phyloP scores from a whole-genome alignment of 2,329 filamentous ascomycete species.

The Juglanconis sp. region DNA sequence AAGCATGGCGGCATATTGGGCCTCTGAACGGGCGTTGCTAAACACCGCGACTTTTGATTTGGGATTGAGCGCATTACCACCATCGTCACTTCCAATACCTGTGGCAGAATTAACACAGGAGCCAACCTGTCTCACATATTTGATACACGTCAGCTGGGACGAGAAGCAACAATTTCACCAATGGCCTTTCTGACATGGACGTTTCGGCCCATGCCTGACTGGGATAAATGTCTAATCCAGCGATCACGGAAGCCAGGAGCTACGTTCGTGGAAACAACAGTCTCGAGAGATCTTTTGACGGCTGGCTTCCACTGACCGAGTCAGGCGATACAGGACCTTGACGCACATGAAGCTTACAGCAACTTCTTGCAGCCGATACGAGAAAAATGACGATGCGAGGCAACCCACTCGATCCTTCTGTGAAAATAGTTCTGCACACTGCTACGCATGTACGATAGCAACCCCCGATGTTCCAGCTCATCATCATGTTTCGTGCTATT shows the following conservation, averaged over 20 bases:
- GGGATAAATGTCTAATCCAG: neutral
- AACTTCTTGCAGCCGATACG: neutral
- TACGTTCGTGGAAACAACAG: neutral
- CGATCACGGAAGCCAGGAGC: neutral
- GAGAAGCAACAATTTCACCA: neutral
- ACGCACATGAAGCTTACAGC: neutral
- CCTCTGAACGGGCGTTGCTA: constrained; percentile 1
- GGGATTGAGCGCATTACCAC: neutral
- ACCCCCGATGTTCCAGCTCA: constrained; percentile 2
- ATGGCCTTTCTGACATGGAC: neutral
- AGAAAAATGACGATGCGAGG: constrained; percentile 11
- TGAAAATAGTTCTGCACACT: constrained; percentile 1
- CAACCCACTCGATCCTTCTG: neutral
- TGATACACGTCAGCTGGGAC: neutral
- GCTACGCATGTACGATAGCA: constrained; percentile 9
- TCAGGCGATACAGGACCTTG: too few species aligned
- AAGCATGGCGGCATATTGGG: constrained; percentile 6
- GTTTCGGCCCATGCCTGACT: neutral
- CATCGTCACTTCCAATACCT: neutral
- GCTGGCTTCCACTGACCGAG: neutral
- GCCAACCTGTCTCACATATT: neutral
- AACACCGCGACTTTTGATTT: neutral
- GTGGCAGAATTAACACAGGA: neutral
- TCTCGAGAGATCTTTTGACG: neutral
- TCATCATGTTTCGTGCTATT: constrained; percentile 3